Conservation (phyloP, 768 basidiomycete genomes). For the Hypsizygus marmoreus region DNA sequence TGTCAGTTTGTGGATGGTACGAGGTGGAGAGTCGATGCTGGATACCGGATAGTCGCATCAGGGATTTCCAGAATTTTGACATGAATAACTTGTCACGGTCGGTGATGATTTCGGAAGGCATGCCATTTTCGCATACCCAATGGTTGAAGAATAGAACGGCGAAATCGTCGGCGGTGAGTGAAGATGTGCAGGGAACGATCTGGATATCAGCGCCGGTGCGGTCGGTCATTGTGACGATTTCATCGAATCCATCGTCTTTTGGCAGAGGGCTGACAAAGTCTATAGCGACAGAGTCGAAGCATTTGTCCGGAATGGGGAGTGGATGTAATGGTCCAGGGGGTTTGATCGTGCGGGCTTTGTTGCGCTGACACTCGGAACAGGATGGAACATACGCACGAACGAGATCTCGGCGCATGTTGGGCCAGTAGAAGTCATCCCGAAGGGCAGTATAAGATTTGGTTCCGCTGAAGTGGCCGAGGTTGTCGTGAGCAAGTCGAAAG, state of each 20-base stretch:
- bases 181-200: background rate
- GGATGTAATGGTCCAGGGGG: background rate
- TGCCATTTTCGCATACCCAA: conserved; percentile 17
- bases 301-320: background rate
- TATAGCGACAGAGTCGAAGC: background rate
- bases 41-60: background rate
- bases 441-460: conserved; percentile 29
- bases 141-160: background rate
- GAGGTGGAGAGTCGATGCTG: background rate
- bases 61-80: background rate
- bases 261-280: background rate
- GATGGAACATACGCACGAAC: conserved; percentile 4
- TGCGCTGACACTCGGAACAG: conserved; percentile 1
- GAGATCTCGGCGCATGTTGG: conserved; percentile 27
- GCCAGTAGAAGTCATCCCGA: conserved; percentile 28
- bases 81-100: background rate
- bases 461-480: conserved; percentile 32
- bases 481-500: conserved; percentile 29
- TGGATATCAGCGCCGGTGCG: background rate
- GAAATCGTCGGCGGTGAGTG: background rate
- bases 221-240: background rate
- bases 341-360: background rate
- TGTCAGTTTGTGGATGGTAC: background rate
- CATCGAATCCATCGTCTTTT: background rate
- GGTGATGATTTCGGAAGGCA: conserved; percentile 20